Conservation (phyloP, 176 grass and related monocot genomes). For the Elymus sibiricus region DNA sequence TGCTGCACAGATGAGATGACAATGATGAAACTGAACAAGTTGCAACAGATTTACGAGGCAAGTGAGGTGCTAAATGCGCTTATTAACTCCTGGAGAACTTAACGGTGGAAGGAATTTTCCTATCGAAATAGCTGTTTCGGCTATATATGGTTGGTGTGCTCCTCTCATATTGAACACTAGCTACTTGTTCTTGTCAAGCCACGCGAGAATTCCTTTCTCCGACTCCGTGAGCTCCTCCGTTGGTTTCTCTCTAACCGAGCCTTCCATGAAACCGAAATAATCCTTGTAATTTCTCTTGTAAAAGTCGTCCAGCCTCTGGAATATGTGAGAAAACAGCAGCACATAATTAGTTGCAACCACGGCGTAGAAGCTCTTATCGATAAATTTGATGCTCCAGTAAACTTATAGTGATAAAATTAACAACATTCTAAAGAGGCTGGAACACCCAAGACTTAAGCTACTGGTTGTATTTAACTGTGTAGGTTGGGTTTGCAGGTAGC, state of each 20-base stretch:
- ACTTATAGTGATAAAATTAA: background rate
- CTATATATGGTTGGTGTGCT: background rate
- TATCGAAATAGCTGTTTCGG: background rate
- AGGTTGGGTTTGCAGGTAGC: background rate
- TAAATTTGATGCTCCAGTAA: background rate
- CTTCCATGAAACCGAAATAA: slow-evolving; percentile 82
- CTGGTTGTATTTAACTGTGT: background rate
- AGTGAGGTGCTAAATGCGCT: too few species aligned
- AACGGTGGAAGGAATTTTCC: background rate
- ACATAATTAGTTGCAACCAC: background rate
- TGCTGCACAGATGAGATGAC: background rate
- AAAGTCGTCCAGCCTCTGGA: slow-evolving; percentile 78
- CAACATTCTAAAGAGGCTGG: background rate
- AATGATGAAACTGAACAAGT: background rate
- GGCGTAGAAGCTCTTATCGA: background rate
- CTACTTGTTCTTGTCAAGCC: slow-evolving; percentile 86
- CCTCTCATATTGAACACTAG: background rate
- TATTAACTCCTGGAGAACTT: too few species aligned
- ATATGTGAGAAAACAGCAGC: background rate
- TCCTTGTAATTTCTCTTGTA: slow-evolving; percentile 87
- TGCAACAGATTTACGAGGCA: too few species aligned
- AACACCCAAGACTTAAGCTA: background rate
- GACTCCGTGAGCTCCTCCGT: slow-evolving; percentile 56
- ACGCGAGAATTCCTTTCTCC: slow-evolving; percentile 79
- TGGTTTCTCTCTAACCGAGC: slow-evolving; percentile 48